A percentile compares a stretch with the other conserved stretches of the same genome.
These are phyloP conservation scores for Fusarium annulatum DNA, from an alignment of 2,329 filamentous ascomycete species.

Conservation along the genomic window DNA sequence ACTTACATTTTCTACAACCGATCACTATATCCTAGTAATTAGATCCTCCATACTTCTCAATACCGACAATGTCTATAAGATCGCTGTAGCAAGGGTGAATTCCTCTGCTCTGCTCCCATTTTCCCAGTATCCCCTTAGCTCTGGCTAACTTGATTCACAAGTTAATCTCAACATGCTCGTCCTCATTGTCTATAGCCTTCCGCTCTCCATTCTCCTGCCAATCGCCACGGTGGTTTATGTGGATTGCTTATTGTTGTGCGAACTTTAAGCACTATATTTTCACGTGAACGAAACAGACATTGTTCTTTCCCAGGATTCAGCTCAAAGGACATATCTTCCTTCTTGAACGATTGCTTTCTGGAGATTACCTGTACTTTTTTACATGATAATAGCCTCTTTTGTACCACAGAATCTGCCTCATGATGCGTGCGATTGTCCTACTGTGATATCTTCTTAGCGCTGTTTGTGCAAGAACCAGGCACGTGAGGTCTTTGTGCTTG, in stretches of 20 bases:
- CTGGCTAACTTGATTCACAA: rapidly evolving
- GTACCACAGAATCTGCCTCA: rapidly evolving
- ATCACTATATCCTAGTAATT: too few relatives aligned
- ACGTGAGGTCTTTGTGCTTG: neutral
- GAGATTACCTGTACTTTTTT: rapidly evolving
- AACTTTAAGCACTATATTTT: too few relatives aligned
- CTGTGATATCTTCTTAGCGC: rapidly evolving
- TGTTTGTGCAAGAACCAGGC: neutral
- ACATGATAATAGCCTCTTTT: neutral
- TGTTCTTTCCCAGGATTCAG: neutral
- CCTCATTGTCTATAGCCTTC: rapidly evolving
- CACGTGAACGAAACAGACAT: too few relatives aligned
- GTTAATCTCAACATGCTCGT: too few relatives aligned
- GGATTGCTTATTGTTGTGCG: too few relatives aligned
- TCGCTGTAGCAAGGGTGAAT: rapidly evolving
- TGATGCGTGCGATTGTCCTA: neutral
- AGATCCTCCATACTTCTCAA: too few relatives aligned
- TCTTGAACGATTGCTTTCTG: rapidly evolving
- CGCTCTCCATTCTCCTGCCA: neutral
- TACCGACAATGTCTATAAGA: rapidly evolving
- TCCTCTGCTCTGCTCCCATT: rapidly evolving
- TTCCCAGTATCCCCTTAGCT: rapidly evolving
- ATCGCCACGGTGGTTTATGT: too few relatives aligned
- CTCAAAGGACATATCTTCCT: neutral
- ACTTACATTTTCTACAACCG: too few relatives aligned